A percentile compares a stretch with the other conserved stretches of the same genome.
These are phyloP conservation scores for Fusarium decemcellulare DNA, from an alignment of 2,329 filamentous ascomycete species.

Conservation along the genomic window DNA sequence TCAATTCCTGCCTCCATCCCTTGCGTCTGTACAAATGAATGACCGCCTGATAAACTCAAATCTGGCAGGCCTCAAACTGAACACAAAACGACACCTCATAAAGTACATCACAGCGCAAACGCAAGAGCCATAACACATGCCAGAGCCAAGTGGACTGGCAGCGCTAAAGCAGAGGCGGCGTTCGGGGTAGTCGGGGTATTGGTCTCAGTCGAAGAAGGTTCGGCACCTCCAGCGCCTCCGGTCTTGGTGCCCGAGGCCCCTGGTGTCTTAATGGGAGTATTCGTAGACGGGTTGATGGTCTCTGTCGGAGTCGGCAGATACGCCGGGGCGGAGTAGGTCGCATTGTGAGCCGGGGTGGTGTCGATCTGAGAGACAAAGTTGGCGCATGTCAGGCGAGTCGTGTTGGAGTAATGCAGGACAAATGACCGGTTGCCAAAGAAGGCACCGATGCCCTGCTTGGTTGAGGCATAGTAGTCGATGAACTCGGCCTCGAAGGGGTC, in stretches of 20 bases:
- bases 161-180: constrained; percentile 27
- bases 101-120: constrained; percentile 27
- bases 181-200: constrained; percentile 23
- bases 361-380: constrained; percentile 63
- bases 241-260: constrained; percentile 14
- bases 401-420: constrained; percentile 75
- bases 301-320: constrained; percentile 40
- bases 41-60: constrained; percentile 4
- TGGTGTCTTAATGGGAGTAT: constrained; percentile 22
- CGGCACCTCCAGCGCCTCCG: not conserved
- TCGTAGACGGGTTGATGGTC: constrained; percentile 26
- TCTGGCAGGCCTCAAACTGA: not conserved
- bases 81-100: not conserved
- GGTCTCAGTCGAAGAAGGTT: constrained; percentile 29
- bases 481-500: constrained; percentile 66
- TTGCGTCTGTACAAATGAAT: constrained; percentile 22
- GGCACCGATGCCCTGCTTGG: constrained; percentile 62
- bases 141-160: constrained; percentile 31
- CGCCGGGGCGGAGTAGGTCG: constrained; percentile 33
- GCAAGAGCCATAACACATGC: constrained; percentile 28
- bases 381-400: constrained; percentile 75
- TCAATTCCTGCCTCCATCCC: constrained; percentile 11
- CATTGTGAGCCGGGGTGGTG: constrained; percentile 21
- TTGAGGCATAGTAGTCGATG: constrained; percentile 71
- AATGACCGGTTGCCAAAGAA: constrained; percentile 78